Evolutionary conservation across 352 stramenopile genomes (phyloP), one percentile per base, ranked within the genome.

Genomic region (Phytophthora megakarya): DNA sequence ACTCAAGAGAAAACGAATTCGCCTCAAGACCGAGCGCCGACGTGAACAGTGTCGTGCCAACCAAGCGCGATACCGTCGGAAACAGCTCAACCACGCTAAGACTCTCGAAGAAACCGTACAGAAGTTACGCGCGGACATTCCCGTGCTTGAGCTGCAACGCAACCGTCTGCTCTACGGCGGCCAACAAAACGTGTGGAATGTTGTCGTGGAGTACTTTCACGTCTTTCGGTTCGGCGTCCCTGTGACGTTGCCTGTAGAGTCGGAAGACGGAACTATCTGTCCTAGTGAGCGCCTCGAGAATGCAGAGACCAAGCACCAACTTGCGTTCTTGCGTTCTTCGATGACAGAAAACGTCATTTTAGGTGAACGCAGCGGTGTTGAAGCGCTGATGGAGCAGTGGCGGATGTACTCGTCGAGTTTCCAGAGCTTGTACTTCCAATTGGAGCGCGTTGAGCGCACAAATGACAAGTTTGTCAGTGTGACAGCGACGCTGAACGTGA

Each of bases 21-120:
- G 64, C 11, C 50, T 67, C 42, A 73, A 74, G 30, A 76, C 73
- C 0, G 42, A 69, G 2, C 60, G 51, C 7, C 55, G 67, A n/a
- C 67, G 64, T 38, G 58, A 76, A 37, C 72, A 76, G 42, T 76
- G 72, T 25, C 67, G 72, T 5, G 39, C 40, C 18, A 76, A 76
- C 46, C 67, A 80, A 16, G 64, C 72, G n/a, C 35, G 61, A 22
- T 80, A 80, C 57, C 58, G 73, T 23, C 63, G 54, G 32, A 75
- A 69, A 22, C 61, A 76, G 30, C 54, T 62, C 5, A 32, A 28
- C 13, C 58, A 62, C 18, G 54, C 33, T 39, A 28, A 65, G 16
- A 25, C 48, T 9, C 47, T 80, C 11, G 65, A 73, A 40, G 7
- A 44, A 0, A 66, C 35, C 0, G 60, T 80, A 6, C 23, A 66